phyloP scores from a whole-genome alignment of 768 basidiomycete genomes.

The Suillus fuscotomentosus region DNA sequence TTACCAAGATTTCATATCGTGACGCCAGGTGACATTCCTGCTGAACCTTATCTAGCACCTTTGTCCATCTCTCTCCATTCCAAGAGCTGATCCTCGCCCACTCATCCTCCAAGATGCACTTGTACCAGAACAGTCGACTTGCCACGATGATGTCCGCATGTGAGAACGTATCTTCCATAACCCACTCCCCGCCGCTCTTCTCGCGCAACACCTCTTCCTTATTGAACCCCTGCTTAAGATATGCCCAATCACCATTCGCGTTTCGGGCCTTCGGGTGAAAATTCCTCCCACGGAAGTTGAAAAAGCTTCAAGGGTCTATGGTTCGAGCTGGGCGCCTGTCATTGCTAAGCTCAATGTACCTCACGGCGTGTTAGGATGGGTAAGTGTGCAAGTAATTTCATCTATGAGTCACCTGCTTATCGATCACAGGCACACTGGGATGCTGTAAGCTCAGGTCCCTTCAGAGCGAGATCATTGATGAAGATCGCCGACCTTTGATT shows the following conservation, averaged over 20 bases:
- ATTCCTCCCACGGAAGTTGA: too few species aligned
- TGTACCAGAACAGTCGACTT: too few species aligned
- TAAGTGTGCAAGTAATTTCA: slow-evolving; percentile 27
- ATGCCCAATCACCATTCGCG: too few species aligned
- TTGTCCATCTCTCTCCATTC: slow-evolving; percentile 1
- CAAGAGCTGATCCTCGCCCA: too few species aligned
- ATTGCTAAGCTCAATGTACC: slow-evolving; percentile 17
- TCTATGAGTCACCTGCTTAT: not conserved
- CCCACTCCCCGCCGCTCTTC: too few species aligned
- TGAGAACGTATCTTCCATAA: too few species aligned
- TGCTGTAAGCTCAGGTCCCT: slow-evolving; percentile 26
- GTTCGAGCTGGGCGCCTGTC: slow-evolving; percentile 28
- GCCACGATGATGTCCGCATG: too few species aligned
- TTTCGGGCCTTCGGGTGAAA: too few species aligned
- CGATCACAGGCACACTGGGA: slow-evolving; percentile 32
- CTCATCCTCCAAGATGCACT: too few species aligned
- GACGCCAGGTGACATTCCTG: not conserved
- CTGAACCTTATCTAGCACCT: not conserved
- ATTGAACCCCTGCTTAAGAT: too few species aligned
- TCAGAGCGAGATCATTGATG: slow-evolving; percentile 21
- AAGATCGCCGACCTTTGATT: slow-evolving; percentile 28
- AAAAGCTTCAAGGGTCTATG: slow-evolving; percentile 22
- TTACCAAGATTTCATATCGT: not conserved
- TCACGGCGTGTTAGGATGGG: slow-evolving; percentile 36
- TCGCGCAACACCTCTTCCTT: too few species aligned